Evolutionary conservation across 176 grass and related monocot species (phyloP).

Genomic region (Cenchrus americanus): DNA sequence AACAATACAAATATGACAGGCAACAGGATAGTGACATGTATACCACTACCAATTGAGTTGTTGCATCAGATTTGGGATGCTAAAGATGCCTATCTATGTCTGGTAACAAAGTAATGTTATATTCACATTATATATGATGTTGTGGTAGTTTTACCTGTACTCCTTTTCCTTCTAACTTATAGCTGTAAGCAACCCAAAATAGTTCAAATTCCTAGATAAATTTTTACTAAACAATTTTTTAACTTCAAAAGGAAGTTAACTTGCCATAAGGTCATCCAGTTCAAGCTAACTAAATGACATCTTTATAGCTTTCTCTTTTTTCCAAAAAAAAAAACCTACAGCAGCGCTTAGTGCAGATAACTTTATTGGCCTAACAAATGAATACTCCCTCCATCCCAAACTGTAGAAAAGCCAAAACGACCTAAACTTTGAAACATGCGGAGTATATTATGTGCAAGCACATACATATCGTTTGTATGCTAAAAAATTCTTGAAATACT

Average conservation of each 20-base stretch:
- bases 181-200: neutral
- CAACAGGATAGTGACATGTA: slow-evolving; percentile 31
- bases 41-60: slow-evolving; percentile 8
- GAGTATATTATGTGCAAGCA: neutral
- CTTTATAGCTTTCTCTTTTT: neutral
- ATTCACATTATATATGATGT: neutral
- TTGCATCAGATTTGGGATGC: neutral
- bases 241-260: neutral
- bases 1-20: slow-evolving; percentile 22
- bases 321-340: neutral
- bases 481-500: neutral
- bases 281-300: neutral
- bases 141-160: slow-evolving; percentile 6
- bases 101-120: neutral
- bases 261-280: neutral
- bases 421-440: too few species aligned
- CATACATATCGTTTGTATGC: neutral
- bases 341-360: neutral
- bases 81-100: slow-evolving; percentile 20
- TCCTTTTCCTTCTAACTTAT: neutral
- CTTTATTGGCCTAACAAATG: slow-evolving; percentile 20
- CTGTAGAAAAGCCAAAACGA: too few species aligned
- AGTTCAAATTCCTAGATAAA: neutral
- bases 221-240: slow-evolving; percentile 17
- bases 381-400: too few species aligned